Base-by-base conservation (phyloP, 192 early-diverging fungal species). In the Rhizoclosmatium sp. region DNA sequence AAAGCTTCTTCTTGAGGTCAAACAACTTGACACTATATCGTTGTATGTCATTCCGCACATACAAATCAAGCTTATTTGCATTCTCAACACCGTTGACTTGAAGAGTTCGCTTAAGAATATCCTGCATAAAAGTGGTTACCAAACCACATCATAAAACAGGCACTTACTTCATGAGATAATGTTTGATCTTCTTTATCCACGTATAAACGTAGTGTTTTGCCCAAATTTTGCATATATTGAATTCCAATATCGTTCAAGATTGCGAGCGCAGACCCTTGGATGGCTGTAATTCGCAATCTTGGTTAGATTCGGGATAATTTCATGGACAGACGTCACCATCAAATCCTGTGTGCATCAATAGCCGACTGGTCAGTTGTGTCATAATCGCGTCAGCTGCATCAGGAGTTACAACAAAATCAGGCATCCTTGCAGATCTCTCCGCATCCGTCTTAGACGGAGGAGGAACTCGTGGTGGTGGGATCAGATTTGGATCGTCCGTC, bases 271-370 rank as follows among this genome's bases (percentile, higher is more conserved):
- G 82, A 78, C 23, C 83, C 81, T 9, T 91, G 87, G 41, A 89
- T 86, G 10, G 64, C 85, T 89, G 49, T 12, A 31, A 31, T 31
- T 31, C 74, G 41, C 23, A 65, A 4, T 21, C 3, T 21, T 16
- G 58, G 31, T 31, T 31, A 31, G 31, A 31, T 31, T 31, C 31
- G 58, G 58, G 58, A 21, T 59, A 39, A 39, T 49, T 21, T 56
- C 80, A 59, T 47, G 31, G 31, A 31, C 31, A 0, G 31, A 31
- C 31, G 31, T 31, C 31, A 82, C 94, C 87, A 82, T 99, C 96
- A 84, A 98, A 99, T 19, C 97, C 97, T 16, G 92, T 85, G 76
- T 99, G 97, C 45, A 92, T 84, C 51, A 97, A 83, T 71, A 98
- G 71, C 75, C 93, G 90, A 0, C 91, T 85, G 9, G 84, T 79